These are phyloP conservation scores for Hansenula lynferdii DNA, from an alignment of 1,139 yeast species.

Conservation along the genomic window DNA sequence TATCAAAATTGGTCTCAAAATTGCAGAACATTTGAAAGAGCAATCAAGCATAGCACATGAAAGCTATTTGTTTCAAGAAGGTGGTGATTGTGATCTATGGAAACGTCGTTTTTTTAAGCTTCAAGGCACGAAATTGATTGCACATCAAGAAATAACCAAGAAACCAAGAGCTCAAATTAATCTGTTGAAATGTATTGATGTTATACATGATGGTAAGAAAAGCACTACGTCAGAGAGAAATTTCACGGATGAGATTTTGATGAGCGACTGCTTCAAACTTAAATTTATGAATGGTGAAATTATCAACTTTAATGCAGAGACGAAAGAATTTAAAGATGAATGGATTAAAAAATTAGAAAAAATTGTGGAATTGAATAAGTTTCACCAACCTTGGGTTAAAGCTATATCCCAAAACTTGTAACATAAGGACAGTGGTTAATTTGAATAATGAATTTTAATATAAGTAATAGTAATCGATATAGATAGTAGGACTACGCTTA, in stretches of 20 bases:
- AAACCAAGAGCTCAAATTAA: slow-evolving; percentile 67
- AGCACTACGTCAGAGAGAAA: slow-evolving; percentile 34
- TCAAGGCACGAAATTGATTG: slow-evolving; percentile 55
- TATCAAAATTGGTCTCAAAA: slow-evolving; percentile 51
- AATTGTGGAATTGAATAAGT: slow-evolving; percentile 45
- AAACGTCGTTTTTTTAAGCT: slow-evolving; percentile 60
- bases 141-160: slow-evolving; percentile 57
- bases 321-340: slow-evolving; percentile 42
- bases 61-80: slow-evolving; percentile 72
- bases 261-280: slow-evolving; percentile 62
- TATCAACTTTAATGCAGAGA: slow-evolving; percentile 67
- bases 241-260: slow-evolving; percentile 57
- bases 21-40: slow-evolving; percentile 41
- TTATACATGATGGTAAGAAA: slow-evolving; percentile 43
- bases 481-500: background rate
- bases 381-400: slow-evolving; percentile 71
- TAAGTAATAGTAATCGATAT: background rate
- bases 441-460: no score
- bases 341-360: slow-evolving; percentile 56
- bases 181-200: slow-evolving; percentile 53
- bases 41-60: slow-evolving; percentile 38
- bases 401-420: slow-evolving; percentile 7
- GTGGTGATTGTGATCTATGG: slow-evolving; percentile 67
- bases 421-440: background rate
- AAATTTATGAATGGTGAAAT: slow-evolving; percentile 63